phyloP scores from a whole-genome alignment of 768 basidiomycete species.

The Lentinula guzmanii region DNA sequence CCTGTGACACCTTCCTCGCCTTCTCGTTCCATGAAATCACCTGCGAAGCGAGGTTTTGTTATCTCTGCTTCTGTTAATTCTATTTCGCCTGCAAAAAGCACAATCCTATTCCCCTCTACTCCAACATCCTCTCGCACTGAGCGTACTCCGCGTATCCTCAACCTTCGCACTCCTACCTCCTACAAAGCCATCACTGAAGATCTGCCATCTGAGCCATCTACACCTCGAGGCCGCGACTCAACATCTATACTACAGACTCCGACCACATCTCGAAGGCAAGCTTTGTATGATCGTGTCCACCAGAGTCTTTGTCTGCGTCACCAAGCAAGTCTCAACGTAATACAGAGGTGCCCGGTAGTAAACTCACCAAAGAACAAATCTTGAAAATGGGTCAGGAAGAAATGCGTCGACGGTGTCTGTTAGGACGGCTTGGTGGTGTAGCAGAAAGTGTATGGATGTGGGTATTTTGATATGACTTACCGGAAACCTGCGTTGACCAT shows the following conservation, averaged over 20 bases:
- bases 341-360: constrained; percentile 33
- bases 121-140: constrained; percentile 44
- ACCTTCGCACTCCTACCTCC: constrained; percentile 42
- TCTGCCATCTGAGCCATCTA: constrained; percentile 44
- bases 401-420: constrained; percentile 65
- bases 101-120: constrained; percentile 56
- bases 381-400: constrained; percentile 74
- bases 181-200: constrained; percentile 24
- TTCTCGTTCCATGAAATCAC: constrained; percentile 30
- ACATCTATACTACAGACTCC: constrained; percentile 62
- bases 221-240: constrained; percentile 52
- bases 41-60: constrained; percentile 35
- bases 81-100: constrained; percentile 39
- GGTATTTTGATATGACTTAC: constrained; percentile 18
- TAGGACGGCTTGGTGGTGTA: constrained; percentile 72
- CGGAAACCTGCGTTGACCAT: neutral
- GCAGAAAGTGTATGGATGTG: constrained; percentile 91
- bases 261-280: constrained; percentile 68
- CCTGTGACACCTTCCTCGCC: constrained; percentile 36
- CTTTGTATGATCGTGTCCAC: constrained; percentile 76
- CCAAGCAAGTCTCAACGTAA: constrained; percentile 49
- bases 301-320: constrained; percentile 61
- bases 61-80: constrained; percentile 33
- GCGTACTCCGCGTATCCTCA: constrained; percentile 32
- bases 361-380: constrained; percentile 59